phyloP scores from a whole-genome alignment of 768 basidiomycete genomes.

The Amanita pseudoporphyria region DNA sequence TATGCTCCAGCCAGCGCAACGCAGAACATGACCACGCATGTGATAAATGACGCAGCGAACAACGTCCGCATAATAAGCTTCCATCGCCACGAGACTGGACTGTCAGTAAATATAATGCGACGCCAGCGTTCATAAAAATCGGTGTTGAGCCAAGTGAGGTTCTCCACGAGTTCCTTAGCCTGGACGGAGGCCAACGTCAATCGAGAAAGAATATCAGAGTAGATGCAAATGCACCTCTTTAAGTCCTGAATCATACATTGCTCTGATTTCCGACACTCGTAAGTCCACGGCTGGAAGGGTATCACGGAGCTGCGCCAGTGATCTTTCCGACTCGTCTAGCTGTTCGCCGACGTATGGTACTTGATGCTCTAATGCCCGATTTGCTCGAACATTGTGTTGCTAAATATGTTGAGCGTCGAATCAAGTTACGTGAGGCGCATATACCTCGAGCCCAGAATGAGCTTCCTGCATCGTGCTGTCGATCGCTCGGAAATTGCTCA shows the following conservation, averaged over 20 bases:
- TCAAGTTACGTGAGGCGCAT: not conserved
- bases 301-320: slow-evolving; percentile 45
- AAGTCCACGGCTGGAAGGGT: slow-evolving; percentile 51
- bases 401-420: slow-evolving; percentile 15
- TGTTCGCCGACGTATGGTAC: slow-evolving; percentile 53
- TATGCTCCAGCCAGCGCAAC: slow-evolving; percentile 58
- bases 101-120: slow-evolving; percentile 61
- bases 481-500: slow-evolving; percentile 69
- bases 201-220: slow-evolving; percentile 1
- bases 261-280: slow-evolving; percentile 52
- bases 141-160: slow-evolving; percentile 69
- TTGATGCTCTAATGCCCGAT: slow-evolving; percentile 46
- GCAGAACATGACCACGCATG: slow-evolving; percentile 52
- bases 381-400: slow-evolving; percentile 51
- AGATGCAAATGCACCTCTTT: slow-evolving; percentile 38
- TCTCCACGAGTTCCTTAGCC: slow-evolving; percentile 57
- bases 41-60: slow-evolving; percentile 47
- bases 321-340: slow-evolving; percentile 50
- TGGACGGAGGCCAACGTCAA: slow-evolving; percentile 17
- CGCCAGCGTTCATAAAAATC: slow-evolving; percentile 72
- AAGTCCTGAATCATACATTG: slow-evolving; percentile 65
- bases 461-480: slow-evolving; percentile 62
- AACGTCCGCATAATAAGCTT: slow-evolving; percentile 51
- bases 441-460: slow-evolving; percentile 44
- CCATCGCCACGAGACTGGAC: slow-evolving; percentile 68